A percentile compares a stretch with the other conserved stretches of the same genome.
Conservation (phyloP, 169 alveolate genomes). For the Plasmodium fragile region DNA sequence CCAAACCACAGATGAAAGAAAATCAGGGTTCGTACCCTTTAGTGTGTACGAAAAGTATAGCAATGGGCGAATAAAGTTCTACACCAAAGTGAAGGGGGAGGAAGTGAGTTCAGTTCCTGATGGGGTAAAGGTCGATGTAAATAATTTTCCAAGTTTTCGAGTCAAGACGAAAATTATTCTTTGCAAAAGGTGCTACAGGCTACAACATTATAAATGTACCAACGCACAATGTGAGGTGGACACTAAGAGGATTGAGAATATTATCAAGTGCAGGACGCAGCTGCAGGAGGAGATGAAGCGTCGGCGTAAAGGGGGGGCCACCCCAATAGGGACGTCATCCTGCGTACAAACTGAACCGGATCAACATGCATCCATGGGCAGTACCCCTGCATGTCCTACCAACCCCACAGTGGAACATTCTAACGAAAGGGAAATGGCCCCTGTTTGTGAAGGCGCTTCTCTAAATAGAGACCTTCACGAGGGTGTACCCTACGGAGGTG, state of each 20-base stretch:
- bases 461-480: background rate
- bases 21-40: conserved; percentile 82
- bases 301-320: background rate
- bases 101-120: conserved; percentile 84
- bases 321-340: background rate
- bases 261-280: conserved; percentile 42
- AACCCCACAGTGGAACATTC: background rate
- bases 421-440: background rate
- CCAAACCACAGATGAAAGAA: conserved; percentile 79
- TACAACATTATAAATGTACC: conserved; percentile 78
- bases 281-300: conserved; percentile 33
- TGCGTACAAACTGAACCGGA: background rate
- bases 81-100: conserved; percentile 82
- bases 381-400: background rate
- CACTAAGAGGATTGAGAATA: conserved; percentile 62
- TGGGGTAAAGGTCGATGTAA: conserved; percentile 84
- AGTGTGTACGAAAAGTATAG: conserved; percentile 73
- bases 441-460: background rate
- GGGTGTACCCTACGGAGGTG: background rate
- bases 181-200: conserved; percentile 83
- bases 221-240: conserved; percentile 67
- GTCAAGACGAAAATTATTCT: conserved; percentile 80
- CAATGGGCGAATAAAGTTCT: conserved; percentile 77
- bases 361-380: background rate
- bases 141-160: conserved; percentile 76